Conservation (phyloP, 495 filamentous ascomycete species). For the Aspergillus conjunctus region DNA sequence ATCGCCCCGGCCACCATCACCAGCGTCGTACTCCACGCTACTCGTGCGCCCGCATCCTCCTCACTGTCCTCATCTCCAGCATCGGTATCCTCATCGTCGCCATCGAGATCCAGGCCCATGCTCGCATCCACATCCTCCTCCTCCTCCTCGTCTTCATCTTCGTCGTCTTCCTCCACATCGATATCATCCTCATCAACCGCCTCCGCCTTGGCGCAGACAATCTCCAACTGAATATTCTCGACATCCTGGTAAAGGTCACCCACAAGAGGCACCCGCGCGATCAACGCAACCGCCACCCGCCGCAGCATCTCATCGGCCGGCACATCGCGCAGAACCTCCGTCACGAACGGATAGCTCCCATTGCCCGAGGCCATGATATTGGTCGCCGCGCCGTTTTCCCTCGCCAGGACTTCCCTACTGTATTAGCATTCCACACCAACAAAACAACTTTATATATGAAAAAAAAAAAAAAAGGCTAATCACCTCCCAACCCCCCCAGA, state of each 20-base stretch:
- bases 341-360: not conserved
- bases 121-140: no score
- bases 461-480: not conserved
- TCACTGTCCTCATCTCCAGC: no score
- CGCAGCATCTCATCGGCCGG: not conserved
- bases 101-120: no score
- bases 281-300: not conserved
- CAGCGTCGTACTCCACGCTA: no score
- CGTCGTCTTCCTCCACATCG: not conserved
- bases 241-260: not conserved
- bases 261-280: not conserved
- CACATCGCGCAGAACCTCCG: no score
- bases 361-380: not conserved
- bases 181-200: not conserved
- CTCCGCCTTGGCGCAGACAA: not conserved
- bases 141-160: no score
- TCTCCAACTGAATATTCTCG: slow-evolving; percentile 6
- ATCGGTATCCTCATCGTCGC: no score
- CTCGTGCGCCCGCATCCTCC: no score
- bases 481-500: not conserved
- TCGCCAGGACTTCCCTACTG: not conserved
- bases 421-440: not conserved
- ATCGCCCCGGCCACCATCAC: no score
- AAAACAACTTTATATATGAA: no score
- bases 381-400: not conserved